Evolutionary conservation across 495 filamentous ascomycete species (phyloP).

Genomic region (Parachaetomium inaequale): DNA sequence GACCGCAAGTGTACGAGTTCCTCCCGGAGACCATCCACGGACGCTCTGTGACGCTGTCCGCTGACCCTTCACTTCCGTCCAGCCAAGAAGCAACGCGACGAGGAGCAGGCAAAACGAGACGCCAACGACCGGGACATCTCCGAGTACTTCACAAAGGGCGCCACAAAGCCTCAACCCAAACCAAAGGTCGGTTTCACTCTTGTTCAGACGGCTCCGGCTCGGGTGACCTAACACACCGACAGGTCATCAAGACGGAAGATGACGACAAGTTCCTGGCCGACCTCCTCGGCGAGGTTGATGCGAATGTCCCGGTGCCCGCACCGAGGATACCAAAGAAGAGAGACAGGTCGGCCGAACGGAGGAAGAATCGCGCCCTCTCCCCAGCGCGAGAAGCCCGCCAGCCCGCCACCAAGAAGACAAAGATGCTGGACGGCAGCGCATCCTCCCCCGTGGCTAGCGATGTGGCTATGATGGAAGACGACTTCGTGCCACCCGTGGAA

Average conservation of each 20-base stretch:
- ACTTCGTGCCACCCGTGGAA: conserved; percentile 47
- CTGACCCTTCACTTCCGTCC: conserved; percentile 15
- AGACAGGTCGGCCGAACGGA: conserved; percentile 67
- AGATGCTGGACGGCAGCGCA: conserved; percentile 43
- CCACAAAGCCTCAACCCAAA: conserved; percentile 62
- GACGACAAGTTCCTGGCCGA: conserved; percentile 82
- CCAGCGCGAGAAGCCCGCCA: conserved; percentile 54
- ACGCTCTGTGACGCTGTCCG: background rate
- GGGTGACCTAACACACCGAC: background rate
- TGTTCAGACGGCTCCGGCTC: background rate
- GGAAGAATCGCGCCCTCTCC: conserved; percentile 75
- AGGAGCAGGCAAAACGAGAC: conserved; percentile 80
- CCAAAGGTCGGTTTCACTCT: conserved; percentile 59
- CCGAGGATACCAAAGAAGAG: conserved; percentile 54
- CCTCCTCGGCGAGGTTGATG: conserved; percentile 85
- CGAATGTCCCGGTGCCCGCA: conserved; percentile 62
- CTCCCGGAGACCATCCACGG: background rate
- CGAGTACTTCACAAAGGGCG: conserved; percentile 85
- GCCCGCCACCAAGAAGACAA: conserved; percentile 48
- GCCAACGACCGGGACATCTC: conserved; percentile 87
- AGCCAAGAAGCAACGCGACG: conserved; percentile 86
- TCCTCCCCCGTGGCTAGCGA: conserved; percentile 41
- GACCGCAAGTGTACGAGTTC: conserved; percentile 39
- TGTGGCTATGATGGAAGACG: conserved; percentile 54
- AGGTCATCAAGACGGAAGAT: conserved; percentile 67